phyloP scores from a whole-genome alignment of 169 alveolate genomes.

The Perkinsus marinus region DNA sequence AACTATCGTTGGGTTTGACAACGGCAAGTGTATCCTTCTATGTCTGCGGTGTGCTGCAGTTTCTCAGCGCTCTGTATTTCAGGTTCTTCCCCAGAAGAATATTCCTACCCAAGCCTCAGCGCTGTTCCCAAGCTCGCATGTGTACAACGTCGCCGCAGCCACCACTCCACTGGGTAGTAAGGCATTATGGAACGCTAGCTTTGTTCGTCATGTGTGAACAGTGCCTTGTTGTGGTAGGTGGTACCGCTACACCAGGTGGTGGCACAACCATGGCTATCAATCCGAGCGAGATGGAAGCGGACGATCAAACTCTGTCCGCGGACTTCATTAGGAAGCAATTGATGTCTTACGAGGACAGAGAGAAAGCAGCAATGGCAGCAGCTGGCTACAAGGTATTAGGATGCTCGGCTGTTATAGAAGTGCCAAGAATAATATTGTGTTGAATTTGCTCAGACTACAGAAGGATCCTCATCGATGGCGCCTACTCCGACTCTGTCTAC shows the following conservation, averaged over 20 bases:
- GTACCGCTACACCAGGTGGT: neutral
- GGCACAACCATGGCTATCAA: neutral
- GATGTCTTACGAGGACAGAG: neutral
- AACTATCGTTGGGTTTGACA: no score
- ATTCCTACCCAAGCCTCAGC: neutral
- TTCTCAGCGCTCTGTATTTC: no score
- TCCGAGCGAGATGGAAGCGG: neutral
- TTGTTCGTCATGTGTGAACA: no score
- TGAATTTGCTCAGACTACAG: neutral
- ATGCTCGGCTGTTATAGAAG: neutral
- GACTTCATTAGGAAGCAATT: neutral
- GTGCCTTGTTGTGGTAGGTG: neutral
- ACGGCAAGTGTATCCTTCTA: no score
- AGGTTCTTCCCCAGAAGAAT: neutral
- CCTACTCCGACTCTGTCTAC: neutral
- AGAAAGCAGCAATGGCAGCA: neutral
- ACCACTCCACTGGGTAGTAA: neutral
- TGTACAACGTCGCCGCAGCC: neutral
- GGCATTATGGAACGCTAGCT: neutral
- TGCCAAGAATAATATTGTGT: neutral
- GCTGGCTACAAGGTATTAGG: neutral
- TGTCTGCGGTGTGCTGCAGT: no score
- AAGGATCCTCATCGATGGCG: neutral
- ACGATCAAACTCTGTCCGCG: neutral
- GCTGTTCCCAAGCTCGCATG: neutral